A percentile compares a stretch with the other conserved stretches of the same genome.
These are phyloP conservation scores for Cryptococcus hybrid DNA, from an alignment of 1,284 basidiomycete genomes.

Conservation along the genomic window DNA sequence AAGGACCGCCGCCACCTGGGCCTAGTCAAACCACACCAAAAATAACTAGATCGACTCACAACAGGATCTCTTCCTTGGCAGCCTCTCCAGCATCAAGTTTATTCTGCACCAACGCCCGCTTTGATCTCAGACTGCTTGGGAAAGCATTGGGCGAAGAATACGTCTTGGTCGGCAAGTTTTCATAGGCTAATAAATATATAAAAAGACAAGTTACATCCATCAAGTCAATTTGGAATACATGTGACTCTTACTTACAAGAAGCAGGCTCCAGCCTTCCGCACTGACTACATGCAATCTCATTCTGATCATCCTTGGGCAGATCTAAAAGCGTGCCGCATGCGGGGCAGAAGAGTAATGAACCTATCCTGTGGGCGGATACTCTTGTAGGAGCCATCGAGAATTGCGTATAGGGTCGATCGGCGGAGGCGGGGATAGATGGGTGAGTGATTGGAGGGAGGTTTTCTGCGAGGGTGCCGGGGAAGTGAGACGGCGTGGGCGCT, in stretches of 20 bases:
- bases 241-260: slow-evolving; percentile 63
- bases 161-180: slow-evolving; percentile 86
- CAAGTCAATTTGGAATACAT: too few species aligned
- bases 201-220: too few species aligned
- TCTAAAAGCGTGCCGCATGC: slow-evolving; percentile 87
- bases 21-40: too few species aligned
- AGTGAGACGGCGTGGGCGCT: not conserved
- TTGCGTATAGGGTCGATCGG: not conserved
- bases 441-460: not conserved
- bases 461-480: not conserved
- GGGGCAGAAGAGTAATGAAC: slow-evolving; percentile 91
- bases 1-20: too few species aligned
- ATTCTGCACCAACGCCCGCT: slow-evolving; percentile 82
- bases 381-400: not conserved
- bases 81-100: slow-evolving; percentile 73
- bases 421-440: too few species aligned
- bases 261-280: slow-evolving; percentile 84
- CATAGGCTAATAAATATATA: slow-evolving; percentile 66
- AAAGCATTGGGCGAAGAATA: slow-evolving; percentile 91
- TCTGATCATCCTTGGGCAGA: slow-evolving; percentile 74
- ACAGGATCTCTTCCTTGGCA: slow-evolving; percentile 32
- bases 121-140: slow-evolving; percentile 81
- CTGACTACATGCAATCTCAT: slow-evolving; percentile 78
- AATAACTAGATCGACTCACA: too few species aligned
- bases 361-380: slow-evolving; percentile 47